Evolutionary conservation across 257 asterid genomes (phyloP).

Genomic region (Scutellaria barbata): DNA sequence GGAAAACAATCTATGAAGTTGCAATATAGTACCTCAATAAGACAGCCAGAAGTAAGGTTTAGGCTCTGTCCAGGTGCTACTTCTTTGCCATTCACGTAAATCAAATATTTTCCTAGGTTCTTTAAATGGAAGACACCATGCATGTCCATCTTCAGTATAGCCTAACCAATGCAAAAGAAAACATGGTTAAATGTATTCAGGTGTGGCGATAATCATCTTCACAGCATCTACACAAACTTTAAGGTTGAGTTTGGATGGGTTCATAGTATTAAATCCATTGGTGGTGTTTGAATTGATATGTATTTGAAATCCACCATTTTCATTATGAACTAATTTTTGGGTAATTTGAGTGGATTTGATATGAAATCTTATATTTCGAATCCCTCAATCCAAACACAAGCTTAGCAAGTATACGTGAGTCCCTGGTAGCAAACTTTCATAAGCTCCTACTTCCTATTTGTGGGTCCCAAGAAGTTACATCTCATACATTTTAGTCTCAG

Average conservation of each 20-base stretch:
- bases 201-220: too few relatives aligned
- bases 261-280: too few relatives aligned
- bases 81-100: constrained; percentile 53
- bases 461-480: constrained; percentile 6
- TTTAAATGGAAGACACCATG: constrained; percentile 57
- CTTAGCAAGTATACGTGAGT: too few relatives aligned
- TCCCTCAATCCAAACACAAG: not conserved
- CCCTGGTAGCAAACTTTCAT: not conserved
- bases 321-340: too few relatives aligned
- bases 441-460: not conserved
- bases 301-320: too few relatives aligned
- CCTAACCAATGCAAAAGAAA: constrained; percentile 45
- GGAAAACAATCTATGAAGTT: not conserved
- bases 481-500: not conserved
- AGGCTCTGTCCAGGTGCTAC: constrained; percentile 42
- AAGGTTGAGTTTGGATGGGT: too few relatives aligned
- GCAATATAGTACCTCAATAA: constrained; percentile 57
- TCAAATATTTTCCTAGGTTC: constrained; percentile 57
- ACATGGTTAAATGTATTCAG: not conserved
- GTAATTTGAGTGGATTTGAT: too few relatives aligned
- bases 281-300: too few relatives aligned
- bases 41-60: constrained; percentile 55
- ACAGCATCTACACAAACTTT: too few relatives aligned
- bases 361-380: not conserved
- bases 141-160: constrained; percentile 55